These are phyloP conservation scores for Yarrowia yakushimensis DNA, from an alignment of 805 yeast genomes.

Conservation along the genomic window DNA sequence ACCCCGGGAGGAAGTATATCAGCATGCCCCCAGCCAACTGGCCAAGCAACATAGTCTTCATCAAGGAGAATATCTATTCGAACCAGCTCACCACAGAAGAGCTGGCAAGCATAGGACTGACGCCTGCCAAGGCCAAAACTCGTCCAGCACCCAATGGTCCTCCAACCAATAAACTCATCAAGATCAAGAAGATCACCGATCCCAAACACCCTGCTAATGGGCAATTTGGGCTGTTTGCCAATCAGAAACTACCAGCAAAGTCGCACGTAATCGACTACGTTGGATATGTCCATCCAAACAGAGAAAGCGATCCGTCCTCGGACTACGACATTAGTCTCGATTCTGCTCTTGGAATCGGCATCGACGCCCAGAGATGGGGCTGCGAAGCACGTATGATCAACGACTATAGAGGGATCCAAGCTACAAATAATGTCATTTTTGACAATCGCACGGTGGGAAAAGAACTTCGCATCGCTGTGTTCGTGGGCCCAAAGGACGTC, in stretches of 20 bases:
- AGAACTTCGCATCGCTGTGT: constrained; percentile 30
- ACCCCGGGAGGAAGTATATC: too few relatives aligned
- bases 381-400: constrained; percentile 32
- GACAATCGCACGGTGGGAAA: constrained; percentile 27
- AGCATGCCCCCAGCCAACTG: constrained; percentile 29
- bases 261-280: constrained; percentile 30
- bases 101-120: constrained; percentile 25
- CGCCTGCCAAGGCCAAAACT: neutral
- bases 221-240: constrained; percentile 31
- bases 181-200: constrained; percentile 28
- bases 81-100: constrained; percentile 26
- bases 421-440: constrained; percentile 29
- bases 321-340: constrained; percentile 31
- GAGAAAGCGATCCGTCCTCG: constrained; percentile 28
- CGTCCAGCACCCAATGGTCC: constrained; percentile 9
- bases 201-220: constrained; percentile 31
- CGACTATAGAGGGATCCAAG: constrained; percentile 30
- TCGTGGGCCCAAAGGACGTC: constrained; percentile 28
- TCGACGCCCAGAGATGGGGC: constrained; percentile 30
- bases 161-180: constrained; percentile 24
- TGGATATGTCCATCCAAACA: constrained; percentile 29
- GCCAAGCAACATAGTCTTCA: constrained; percentile 28
- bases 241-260: constrained; percentile 28
- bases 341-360: constrained; percentile 27
- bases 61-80: constrained; percentile 28